Evolutionary conservation across 2,329 filamentous ascomycete species (phyloP).

Genomic region (Xylaria polymorpha): DNA sequence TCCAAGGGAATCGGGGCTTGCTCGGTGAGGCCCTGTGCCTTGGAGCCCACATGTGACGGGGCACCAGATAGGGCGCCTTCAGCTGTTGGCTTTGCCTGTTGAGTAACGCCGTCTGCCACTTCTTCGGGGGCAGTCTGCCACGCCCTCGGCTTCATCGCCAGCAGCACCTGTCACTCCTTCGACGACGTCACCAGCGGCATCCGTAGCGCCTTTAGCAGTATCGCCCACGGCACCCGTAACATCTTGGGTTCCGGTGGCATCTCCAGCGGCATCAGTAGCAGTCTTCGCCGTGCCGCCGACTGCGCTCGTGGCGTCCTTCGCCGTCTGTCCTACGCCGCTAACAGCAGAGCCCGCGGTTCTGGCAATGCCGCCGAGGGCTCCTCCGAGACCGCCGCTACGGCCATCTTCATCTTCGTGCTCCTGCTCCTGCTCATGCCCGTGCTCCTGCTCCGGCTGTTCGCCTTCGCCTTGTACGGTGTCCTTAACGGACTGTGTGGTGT

Average conservation of each 20-base stretch:
- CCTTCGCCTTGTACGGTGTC: conserved; percentile 22
- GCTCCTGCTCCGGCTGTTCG: conserved; percentile 1
- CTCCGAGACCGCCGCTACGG: conserved; percentile 37
- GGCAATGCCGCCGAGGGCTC: conserved; percentile 43
- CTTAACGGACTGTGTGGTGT: conserved; percentile 46
- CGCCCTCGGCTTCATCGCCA: conserved; percentile 40
- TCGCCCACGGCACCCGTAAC: conserved; percentile 43
- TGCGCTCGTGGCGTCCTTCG: conserved; percentile 41
- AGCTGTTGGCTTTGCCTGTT: conserved; percentile 40
- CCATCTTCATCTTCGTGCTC: conserved; percentile 14
- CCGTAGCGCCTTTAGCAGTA: conserved; percentile 39
- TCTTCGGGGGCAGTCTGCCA: conserved; percentile 41
- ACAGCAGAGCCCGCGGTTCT: conserved; percentile 41
- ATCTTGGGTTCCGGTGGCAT: conserved; percentile 42
- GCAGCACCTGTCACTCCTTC: conserved; percentile 42
- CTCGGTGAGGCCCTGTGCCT: conserved; percentile 39
- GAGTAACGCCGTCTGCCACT: conserved; percentile 31
- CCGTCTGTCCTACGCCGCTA: conserved; percentile 41
- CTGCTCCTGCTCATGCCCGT: no score
- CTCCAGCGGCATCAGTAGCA: conserved; percentile 43
- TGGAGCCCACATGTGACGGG: conserved; percentile 37
- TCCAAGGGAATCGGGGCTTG: conserved; percentile 47
- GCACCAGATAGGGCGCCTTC: conserved; percentile 37
- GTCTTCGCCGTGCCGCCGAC: conserved; percentile 43
- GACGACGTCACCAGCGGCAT: conserved; percentile 38